Evolutionary conservation across 1,284 basidiomycete species (phyloP), one percentile per base, ranked within the genome.

Genomic region (Trichosporon inkin): DNA sequence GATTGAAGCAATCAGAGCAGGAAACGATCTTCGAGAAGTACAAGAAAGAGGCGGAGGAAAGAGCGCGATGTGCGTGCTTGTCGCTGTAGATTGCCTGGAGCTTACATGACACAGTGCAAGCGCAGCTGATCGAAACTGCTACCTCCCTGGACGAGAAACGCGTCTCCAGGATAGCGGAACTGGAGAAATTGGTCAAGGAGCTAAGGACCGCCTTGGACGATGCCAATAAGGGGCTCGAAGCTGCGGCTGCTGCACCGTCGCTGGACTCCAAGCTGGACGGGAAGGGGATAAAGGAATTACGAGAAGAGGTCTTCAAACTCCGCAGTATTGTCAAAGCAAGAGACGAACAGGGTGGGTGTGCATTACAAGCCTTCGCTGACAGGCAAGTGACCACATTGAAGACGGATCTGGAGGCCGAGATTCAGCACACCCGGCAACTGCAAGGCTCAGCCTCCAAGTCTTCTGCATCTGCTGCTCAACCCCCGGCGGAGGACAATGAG

Each of bases 361-460:
- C 7, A 3, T 7, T 16, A 8, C 38, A 17, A 13, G 4, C 1
- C 2, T 0, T 5, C 10, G 20, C 52, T 58, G 14, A 63, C 44
- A 7, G 5, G 1, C 0, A 59, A 76, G 74, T 70, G 32, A 54
- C 61, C 1, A 60, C 64, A 24, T 49, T 75, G 14, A 68, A 74
- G 57, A 65, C 67, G n/a, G 74, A 77, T 32, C 71, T 71, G 56
- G 67, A 75, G 39, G 67, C 68, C 11, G 77, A 79, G 62, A 67
- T 74, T 19, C 65, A 67, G 28, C 68, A 73, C 36, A 72, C 74
- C 10, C 69, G 69, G 17, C 63, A 65, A 20, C 61, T 77, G 2
- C 72, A 73, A 53, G 22, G 13, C 8, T 22, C 44, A 3, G 44
- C 44, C 11, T 28, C 44, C 2, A 49, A 49, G 10, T 24, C 58